These are phyloP conservation scores for Chrysoporthe deuterocubensis DNA, from an alignment of 2,329 filamentous ascomycete species.

Conservation along the genomic window DNA sequence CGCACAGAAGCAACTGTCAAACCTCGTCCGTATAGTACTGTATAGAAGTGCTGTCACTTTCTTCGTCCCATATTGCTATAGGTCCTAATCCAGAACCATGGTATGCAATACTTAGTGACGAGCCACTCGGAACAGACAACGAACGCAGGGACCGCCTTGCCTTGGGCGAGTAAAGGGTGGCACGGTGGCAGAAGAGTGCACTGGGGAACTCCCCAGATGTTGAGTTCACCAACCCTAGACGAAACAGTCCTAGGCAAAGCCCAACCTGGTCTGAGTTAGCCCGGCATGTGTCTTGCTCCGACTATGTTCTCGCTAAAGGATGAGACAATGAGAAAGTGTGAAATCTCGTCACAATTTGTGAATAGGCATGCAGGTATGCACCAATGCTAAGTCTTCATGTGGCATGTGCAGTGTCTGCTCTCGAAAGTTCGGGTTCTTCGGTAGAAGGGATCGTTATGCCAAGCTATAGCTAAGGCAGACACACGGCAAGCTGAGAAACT, in stretches of 20 bases:
- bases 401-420: neutral
- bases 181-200: neutral
- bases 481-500: neutral
- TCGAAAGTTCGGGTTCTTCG: neutral
- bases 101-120: neutral
- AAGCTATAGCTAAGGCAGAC: neutral
- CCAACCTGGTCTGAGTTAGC: neutral
- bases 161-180: neutral
- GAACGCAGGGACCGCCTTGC: neutral
- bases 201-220: neutral
- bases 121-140: slow-evolving; percentile 5
- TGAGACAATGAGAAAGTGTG: neutral
- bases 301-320: neutral
- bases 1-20: neutral
- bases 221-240: neutral
- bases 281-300: neutral
- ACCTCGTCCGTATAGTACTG: no score
- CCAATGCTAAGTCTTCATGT: neutral
- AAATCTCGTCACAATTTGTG: neutral
- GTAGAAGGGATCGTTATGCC: neutral
- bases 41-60: neutral
- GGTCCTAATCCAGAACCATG: neutral
- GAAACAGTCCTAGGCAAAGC: neutral
- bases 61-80: neutral
- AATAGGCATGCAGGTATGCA: neutral